Conservation (phyloP, 495 filamentous ascomycete genomes). For the Tuber magnatum region DNA sequence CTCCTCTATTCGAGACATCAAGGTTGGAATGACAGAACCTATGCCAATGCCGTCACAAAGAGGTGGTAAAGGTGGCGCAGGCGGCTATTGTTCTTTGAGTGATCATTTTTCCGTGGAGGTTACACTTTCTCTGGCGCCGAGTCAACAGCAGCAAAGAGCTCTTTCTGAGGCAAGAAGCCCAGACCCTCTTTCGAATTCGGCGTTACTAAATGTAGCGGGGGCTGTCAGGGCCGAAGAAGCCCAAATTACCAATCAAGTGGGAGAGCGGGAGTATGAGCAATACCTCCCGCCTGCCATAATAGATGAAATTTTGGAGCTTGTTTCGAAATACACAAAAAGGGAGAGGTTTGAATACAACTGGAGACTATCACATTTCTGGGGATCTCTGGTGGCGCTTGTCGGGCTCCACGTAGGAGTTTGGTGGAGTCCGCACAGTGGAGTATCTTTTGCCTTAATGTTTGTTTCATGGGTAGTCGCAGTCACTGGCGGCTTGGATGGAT, state of each 20-base stretch:
- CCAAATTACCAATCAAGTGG: constrained; percentile 37
- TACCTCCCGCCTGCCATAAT: constrained; percentile 54
- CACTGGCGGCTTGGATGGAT: constrained; percentile 69
- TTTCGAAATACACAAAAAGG: constrained; percentile 57
- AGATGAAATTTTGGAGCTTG: constrained; percentile 63
- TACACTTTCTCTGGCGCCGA: constrained; percentile 46
- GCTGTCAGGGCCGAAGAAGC: constrained; percentile 27
- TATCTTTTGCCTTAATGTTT: constrained; percentile 73
- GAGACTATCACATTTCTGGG: constrained; percentile 64
- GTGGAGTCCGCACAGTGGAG: constrained; percentile 69
- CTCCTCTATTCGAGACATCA: constrained; percentile 62
- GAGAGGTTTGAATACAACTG: constrained; percentile 62
- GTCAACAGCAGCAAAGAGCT: constrained; percentile 17
- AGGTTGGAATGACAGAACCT: constrained; percentile 69
- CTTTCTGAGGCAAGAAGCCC: constrained; percentile 23
- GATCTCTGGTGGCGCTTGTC: constrained; percentile 57
- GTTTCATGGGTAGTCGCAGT: constrained; percentile 67
- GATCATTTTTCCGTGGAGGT: constrained; percentile 87
- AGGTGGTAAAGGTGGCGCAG: constrained; percentile 57
- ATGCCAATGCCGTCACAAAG: constrained; percentile 38
- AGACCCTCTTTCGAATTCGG: constrained; percentile 27
- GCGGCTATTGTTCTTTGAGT: constrained; percentile 71
- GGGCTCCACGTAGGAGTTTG: constrained; percentile 72
- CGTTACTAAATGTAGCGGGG: constrained; percentile 30
- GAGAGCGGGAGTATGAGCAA: constrained; percentile 27